phyloP scores from a whole-genome alignment of 352 stramenopile species.

The Phytophthora sp. region DNA sequence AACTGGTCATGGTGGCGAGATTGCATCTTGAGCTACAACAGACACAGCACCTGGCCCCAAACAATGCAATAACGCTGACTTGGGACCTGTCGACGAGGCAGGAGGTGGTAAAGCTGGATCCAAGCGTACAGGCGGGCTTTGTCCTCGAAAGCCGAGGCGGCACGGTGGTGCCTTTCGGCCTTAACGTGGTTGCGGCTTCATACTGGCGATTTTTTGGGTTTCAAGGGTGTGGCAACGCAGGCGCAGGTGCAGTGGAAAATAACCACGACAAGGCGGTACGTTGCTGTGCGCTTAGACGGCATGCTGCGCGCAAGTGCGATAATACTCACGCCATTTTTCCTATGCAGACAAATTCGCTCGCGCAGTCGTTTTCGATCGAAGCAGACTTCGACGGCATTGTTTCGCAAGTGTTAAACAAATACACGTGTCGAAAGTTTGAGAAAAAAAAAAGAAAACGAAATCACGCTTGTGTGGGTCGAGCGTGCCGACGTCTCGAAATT shows the following conservation, averaged over 20 bases:
- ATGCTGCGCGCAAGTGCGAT: background rate
- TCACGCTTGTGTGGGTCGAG: conserved; percentile 43
- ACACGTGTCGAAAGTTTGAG: conserved; percentile 46
- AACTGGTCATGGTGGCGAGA: conserved; percentile 3
- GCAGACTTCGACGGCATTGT: conserved; percentile 14
- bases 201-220: conserved; percentile 24
- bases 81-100: background rate
- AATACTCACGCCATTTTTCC: no score
- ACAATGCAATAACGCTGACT: background rate
- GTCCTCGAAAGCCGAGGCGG: conserved; percentile 11
- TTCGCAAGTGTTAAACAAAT: conserved; percentile 36
- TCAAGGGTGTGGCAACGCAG: no score
- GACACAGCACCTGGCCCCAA: background rate
- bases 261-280: no score
- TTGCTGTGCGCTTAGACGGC: background rate
- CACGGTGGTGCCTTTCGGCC: conserved; percentile 15
- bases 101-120: background rate
- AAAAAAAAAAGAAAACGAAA: conserved; percentile 27
- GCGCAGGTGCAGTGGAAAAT: background rate
- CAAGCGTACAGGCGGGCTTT: background rate
- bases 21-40: conserved; percentile 3
- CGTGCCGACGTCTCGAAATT: conserved; percentile 38
- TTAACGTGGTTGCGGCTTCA: conserved; percentile 12
- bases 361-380: conserved; percentile 11
- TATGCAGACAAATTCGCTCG: background rate